Evolutionary conservation across 352 stramenopile species (phyloP), one percentile per base, ranked within the genome.

Genomic region (Aphanomyces euteiches): DNA sequence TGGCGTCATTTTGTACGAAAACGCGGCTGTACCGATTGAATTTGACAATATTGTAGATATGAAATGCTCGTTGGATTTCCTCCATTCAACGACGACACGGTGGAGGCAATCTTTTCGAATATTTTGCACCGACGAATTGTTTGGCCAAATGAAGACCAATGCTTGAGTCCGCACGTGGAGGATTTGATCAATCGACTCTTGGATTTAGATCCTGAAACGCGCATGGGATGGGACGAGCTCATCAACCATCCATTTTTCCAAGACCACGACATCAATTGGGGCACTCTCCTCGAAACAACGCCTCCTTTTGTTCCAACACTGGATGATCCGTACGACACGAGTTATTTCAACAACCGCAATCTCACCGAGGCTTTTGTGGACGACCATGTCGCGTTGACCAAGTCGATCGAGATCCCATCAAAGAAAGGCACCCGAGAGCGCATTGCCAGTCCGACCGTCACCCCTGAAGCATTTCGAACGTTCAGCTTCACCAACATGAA

Each of bases 401-500:
- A 70, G 21, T 54, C 64, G 15, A 70, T 70, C 48, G n/a, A 54
- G 15, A 70, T 70, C 19, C 2, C 43, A n/a, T n/a, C 43, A n/a
- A 12, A n/a, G 10, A 50, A 50, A 12, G 10, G 10, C 10, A n/a
- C 43, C 10, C 43, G 1, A 12, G 43, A 50, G 43, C 39, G 50
- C 50, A 58, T 58, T 28, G 50, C 17, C 50, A 65, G 43, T 37
- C 38, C 39, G 10, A 13, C 60, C 7, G 70, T 34, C 19, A 67
- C 50, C 10, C 56, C 56, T 19, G 81, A 90, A 70, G 78, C 76
- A 2, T 95, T 95, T 69, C 82, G 78, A 36, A 89, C 78, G 28
- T 93, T 95, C 65, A 92, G 84, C 74, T 92, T 88, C 67, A 95
- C 84, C 39, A 95, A 95, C 75, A 93, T 92, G 83, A 92, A 87